phyloP scores from a whole-genome alignment of 2,329 filamentous ascomycete genomes.

The Colletotrichum musicola region DNA sequence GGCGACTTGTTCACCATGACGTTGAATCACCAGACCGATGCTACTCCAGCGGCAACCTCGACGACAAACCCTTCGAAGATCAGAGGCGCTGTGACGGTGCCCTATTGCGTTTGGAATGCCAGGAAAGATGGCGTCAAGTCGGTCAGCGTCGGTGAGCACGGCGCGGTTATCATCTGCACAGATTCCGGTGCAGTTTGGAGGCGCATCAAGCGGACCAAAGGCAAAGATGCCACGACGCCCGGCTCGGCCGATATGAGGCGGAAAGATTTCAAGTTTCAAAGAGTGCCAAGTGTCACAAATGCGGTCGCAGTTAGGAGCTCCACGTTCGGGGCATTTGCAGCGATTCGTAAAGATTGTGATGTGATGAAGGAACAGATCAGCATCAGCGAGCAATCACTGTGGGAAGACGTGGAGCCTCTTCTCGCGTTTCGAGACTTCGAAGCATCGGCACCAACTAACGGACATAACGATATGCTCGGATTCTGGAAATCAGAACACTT shows the following conservation, averaged over 20 bases:
- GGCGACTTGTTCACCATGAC: constrained; percentile 91
- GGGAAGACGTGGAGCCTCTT: constrained; percentile 79
- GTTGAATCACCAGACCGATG: constrained; percentile 76
- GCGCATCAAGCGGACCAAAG: constrained; percentile 83
- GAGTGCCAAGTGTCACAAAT: constrained; percentile 88
- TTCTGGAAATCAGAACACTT: constrained; percentile 57
- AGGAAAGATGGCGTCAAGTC: constrained; percentile 89
- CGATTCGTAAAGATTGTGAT: constrained; percentile 85
- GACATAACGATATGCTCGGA: constrained; percentile 56
- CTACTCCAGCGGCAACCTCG: constrained; percentile 72
- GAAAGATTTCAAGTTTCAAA: constrained; percentile 96
- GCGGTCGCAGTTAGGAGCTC: constrained; percentile 89
- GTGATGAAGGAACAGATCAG: constrained; percentile 79
- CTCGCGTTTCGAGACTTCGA: constrained; percentile 75
- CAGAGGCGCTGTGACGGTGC: constrained; percentile 81
- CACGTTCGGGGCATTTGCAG: constrained; percentile 89
- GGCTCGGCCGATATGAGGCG: constrained; percentile 69
- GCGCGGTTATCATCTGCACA: constrained; percentile 94
- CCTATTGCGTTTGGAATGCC: constrained; percentile 89
- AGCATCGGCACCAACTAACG: constrained; percentile 52
- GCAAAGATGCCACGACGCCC: constrained; percentile 72
- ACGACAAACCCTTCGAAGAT: constrained; percentile 96
- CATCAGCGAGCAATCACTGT: constrained; percentile 76
- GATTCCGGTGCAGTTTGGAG: constrained; percentile 94
- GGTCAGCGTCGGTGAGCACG: constrained; percentile 90